phyloP scores from a whole-genome alignment of 805 yeast species.

The Cyberlindnera lachancei region DNA sequence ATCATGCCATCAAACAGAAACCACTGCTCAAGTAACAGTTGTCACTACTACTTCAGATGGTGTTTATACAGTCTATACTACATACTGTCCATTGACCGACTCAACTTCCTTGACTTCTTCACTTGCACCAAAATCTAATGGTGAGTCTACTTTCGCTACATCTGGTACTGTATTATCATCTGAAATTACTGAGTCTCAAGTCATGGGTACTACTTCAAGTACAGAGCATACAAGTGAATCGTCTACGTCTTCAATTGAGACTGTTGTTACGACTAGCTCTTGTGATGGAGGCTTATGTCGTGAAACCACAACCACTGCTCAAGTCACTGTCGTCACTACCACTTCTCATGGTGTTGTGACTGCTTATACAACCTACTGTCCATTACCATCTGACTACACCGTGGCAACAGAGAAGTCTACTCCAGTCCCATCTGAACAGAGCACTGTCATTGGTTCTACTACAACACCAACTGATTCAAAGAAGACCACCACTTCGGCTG shows the following conservation, averaged over 20 bases:
- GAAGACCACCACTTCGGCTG: no score
- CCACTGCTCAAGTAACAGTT: slow-evolving; percentile 24
- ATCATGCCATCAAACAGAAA: slow-evolving; percentile 20
- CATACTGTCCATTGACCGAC: slow-evolving; percentile 31
- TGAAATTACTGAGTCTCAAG: no score
- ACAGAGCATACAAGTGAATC: no score
- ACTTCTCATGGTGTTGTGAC: slow-evolving; percentile 23
- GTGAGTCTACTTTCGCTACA: no score
- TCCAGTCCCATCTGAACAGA: slow-evolving; percentile 2
- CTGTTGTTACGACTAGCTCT: slow-evolving; percentile 27
- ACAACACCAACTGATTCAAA: no score
- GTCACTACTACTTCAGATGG: slow-evolving; percentile 25
- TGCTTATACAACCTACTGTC: slow-evolving; percentile 31
- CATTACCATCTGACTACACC: slow-evolving; percentile 15
- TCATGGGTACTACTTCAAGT: no score
- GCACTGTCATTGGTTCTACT: not conserved
- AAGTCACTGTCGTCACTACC: slow-evolving; percentile 28
- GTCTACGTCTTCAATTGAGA: slow-evolving; percentile 17
- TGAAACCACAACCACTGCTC: slow-evolving; percentile 27
- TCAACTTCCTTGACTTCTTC: slow-evolving; percentile 1
- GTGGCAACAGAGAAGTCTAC: not conserved
- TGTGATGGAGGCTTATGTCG: slow-evolving; percentile 26
- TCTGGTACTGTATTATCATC: no score
- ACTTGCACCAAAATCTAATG: no score
- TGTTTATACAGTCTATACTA: slow-evolving; percentile 31